Conservation (phyloP, 768 basidiomycete species). For the Serendipita sp. region DNA sequence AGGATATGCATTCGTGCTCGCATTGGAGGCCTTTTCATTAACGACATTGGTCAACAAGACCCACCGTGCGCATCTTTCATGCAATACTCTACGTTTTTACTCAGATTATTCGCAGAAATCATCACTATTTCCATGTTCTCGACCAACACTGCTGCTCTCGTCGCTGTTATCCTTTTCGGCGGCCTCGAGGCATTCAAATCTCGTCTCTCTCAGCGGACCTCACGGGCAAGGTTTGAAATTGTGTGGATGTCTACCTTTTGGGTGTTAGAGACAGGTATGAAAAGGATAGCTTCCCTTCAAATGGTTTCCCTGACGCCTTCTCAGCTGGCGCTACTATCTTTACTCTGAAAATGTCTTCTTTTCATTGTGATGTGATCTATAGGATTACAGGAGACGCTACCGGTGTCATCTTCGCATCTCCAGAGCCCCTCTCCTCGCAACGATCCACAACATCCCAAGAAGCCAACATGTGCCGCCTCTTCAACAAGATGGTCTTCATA, state of each 20-base stretch:
- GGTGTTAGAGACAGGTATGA: neutral
- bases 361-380: neutral
- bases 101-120: neutral
- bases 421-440: neutral
- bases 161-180: neutral
- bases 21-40: neutral
- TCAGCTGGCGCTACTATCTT: neutral
- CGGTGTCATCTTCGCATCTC: neutral
- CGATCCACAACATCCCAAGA: neutral
- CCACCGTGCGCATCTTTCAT: neutral
- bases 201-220: neutral
- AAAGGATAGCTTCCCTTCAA: neutral
- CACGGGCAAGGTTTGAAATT: neutral
- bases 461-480: neutral
- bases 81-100: neutral
- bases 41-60: neutral
- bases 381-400: neutral
- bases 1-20: neutral
- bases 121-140: neutral
- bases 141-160: neutral
- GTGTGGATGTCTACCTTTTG: neutral
- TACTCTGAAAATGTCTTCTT: neutral
- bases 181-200: neutral
- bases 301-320: neutral
- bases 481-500: neutral